Evolutionary conservation across 192 early-diverging fungal species (phyloP), one percentile per base, ranked within the genome.

Genomic region (Podila epigama): DNA sequence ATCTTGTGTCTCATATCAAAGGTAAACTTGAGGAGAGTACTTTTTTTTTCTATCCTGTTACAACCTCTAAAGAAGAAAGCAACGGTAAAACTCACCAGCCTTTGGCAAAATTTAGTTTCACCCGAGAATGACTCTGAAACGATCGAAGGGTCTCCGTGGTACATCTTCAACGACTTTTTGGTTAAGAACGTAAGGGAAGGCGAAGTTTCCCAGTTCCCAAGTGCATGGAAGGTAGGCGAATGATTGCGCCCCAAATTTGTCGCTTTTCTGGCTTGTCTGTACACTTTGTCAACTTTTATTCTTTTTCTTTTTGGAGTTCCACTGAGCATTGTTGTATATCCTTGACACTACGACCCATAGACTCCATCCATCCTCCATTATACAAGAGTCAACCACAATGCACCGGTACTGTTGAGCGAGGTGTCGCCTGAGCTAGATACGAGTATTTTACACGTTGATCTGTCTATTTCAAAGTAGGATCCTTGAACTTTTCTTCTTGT

Each of bases 91-190:
- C 13, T 63, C 10, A 27, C 22, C 50, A n/a, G 18, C 7, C n/a
- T 22, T 59, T 33, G 27, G n/a, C 15, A 44, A 79, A n/a, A n/a
- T 48, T 2, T 66, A 75, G 71, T 75, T 7, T 32, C 63, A 6
- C 57, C 58, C 4, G 71, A 75, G 1, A 75, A 75, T 52, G 85
- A 85, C 57, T 63, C 79, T 54, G 75, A 78, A 15, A 51, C 50
- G 18, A 62, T 79, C 41, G 73, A 85, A 20, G 51, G 41, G 35
- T 62, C 60, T 0, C 78, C 87, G 32, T 99, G 97, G 97, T 86
- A 92, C 64, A 72, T 97, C 12, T 96, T 99, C 75, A 99, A 99
- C 73, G 96, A 98, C 81, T 99, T 99, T 72, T 82, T 94, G 40
- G 97, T 98, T 1, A 91, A 93, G 56, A 84, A 85, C 5, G 87